Evolutionary conservation across 2,329 filamentous ascomycete species (phyloP).

Genomic region (Hymenoscyphus scutula): DNA sequence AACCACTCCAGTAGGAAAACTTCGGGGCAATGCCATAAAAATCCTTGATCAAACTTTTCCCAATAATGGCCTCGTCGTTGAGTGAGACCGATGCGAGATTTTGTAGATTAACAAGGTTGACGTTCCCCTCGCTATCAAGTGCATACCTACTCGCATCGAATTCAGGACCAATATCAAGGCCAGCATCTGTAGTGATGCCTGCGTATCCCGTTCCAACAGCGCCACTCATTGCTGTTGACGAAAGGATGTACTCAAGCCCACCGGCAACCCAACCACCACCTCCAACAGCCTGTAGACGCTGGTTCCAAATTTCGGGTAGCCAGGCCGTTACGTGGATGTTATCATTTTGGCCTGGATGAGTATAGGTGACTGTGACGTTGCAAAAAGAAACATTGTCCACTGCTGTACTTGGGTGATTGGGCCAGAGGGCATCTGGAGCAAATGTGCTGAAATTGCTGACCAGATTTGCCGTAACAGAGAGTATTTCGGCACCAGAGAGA

Average conservation of each 20-base stretch:
- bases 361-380: constrained; percentile 1
- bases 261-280: constrained; percentile 25
- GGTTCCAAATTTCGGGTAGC: neutral
- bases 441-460: too few relatives aligned
- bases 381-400: neutral
- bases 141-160: constrained; percentile 11
- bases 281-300: neutral
- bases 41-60: constrained; percentile 35
- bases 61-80: constrained; percentile 26
- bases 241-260: constrained; percentile 23
- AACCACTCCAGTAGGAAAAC: constrained; percentile 41
- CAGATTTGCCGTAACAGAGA: too few relatives aligned
- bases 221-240: constrained; percentile 26
- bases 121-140: constrained; percentile 17
- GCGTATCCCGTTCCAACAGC: constrained; percentile 33
- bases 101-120: constrained; percentile 31
- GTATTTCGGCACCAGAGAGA: too few relatives aligned
- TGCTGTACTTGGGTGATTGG: neutral
- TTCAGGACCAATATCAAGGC: neutral
- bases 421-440: too few relatives aligned
- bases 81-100: constrained; percentile 37
- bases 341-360: neutral
- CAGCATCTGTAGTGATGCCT: constrained; percentile 18
- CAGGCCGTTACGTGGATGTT: neutral
- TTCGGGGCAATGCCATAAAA: constrained; percentile 37